phyloP scores from a whole-genome alignment of 139 green algal species.

The Tetraselmis striata region DNA sequence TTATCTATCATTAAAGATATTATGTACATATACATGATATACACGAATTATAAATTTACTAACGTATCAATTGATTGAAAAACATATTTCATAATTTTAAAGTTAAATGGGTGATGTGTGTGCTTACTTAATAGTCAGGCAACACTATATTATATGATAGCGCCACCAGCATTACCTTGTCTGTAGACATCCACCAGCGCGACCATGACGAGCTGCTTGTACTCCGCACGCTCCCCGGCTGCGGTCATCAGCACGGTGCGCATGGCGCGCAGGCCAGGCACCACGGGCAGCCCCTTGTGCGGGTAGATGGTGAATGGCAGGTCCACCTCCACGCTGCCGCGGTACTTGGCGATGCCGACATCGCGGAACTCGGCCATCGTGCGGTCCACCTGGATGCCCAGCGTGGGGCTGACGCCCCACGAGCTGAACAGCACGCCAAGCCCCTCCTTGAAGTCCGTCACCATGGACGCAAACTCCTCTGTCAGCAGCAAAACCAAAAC shows the following conservation, averaged over 20 bases:
- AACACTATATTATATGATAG: no score
- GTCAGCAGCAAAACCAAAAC: neutral
- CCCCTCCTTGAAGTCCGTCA: neutral
- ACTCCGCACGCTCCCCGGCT: neutral
- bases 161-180: no score
- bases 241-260: neutral
- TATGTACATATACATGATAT: no score
- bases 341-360: neutral
- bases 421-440: neutral
- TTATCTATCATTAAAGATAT: no score
- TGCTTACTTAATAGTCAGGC: no score
- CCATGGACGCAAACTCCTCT: neutral
- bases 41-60: no score
- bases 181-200: neutral
- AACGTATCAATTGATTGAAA: no score
- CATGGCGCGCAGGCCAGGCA: neutral
- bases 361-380: neutral
- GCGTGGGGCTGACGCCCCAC: neutral
- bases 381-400: neutral
- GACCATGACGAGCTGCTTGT: neutral
- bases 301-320: neutral
- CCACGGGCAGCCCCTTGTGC: neutral
- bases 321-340: neutral
- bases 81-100: no score
- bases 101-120: no score